These are phyloP conservation scores for Drosera capensis DNA, from an alignment of 148 eudicot species.

Conservation along the genomic window DNA sequence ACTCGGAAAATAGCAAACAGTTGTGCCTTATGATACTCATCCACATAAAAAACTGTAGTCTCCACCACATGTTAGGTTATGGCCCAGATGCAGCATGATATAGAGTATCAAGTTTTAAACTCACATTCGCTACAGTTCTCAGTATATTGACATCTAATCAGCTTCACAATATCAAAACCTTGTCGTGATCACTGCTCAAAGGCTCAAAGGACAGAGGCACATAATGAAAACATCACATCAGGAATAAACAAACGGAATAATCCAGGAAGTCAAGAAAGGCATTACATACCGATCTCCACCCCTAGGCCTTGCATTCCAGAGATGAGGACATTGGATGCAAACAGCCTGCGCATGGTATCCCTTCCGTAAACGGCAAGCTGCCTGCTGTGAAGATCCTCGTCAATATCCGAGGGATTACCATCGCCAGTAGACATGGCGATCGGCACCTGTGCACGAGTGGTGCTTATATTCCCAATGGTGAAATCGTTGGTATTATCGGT, in stretches of 20 bases:
- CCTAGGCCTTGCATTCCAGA: slow-evolving; percentile 92
- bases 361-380: slow-evolving; percentile 86
- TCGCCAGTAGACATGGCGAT: slow-evolving; percentile 26
- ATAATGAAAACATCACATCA: neutral
- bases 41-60: too few relatives aligned
- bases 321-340: slow-evolving; percentile 56
- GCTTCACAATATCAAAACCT: too few relatives aligned
- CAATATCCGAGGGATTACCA: slow-evolving; percentile 38
- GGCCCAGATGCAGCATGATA: too few relatives aligned
- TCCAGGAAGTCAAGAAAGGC: neutral
- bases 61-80: too few relatives aligned
- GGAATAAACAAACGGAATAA: neutral
- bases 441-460: slow-evolving; percentile 6
- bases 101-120: too few relatives aligned
- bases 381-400: slow-evolving; percentile 89
- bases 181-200: too few relatives aligned
- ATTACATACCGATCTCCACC: slow-evolving; percentile 57
- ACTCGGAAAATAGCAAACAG: too few relatives aligned
- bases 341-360: slow-evolving; percentile 68
- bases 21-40: too few relatives aligned
- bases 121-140: too few relatives aligned
- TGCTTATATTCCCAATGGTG: slow-evolving; percentile 2
- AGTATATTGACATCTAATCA: too few relatives aligned
- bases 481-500: slow-evolving; percentile 1
- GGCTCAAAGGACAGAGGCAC: neutral